These are phyloP conservation scores for Diplodia corticola DNA, from an alignment of 2,329 filamentous ascomycete genomes.

Conservation along the genomic window DNA sequence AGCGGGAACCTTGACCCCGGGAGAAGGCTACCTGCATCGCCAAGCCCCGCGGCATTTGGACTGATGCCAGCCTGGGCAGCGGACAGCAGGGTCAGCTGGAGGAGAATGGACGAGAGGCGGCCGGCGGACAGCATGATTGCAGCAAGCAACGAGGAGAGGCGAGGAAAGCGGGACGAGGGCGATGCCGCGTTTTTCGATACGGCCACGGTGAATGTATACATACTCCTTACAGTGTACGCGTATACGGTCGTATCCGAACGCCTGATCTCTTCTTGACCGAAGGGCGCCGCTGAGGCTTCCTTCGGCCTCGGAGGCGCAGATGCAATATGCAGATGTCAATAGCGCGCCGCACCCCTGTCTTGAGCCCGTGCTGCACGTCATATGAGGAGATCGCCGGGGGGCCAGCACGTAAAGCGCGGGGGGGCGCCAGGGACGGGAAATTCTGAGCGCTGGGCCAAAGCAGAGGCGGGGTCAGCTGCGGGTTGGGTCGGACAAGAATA, in stretches of 20 bases:
- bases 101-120: not conserved
- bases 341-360: conserved; percentile 1
- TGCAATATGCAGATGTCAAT: conserved; percentile 15
- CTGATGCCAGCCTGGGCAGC: not conserved
- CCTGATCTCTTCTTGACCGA: not conserved
- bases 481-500: not conserved
- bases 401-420: not conserved
- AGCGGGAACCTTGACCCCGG: conserved; percentile 2
- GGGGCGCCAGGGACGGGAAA: not conserved
- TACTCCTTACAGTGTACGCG: not conserved
- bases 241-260: not conserved
- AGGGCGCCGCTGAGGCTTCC: not conserved
- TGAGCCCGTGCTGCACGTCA: not conserved
- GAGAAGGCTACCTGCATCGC: not conserved
- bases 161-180: not conserved
- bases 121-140: not conserved
- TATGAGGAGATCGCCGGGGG: conserved; percentile 8
- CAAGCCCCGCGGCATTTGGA: not conserved
- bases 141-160: not conserved
- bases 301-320: not conserved
- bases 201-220: conserved; percentile 6
- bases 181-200: not conserved
- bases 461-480: not conserved
- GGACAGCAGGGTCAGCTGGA: not conserved
- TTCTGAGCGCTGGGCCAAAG: not conserved